phyloP scores from a whole-genome alignment of 306 rosid genomes.

The Citrullus mucosospermus region DNA sequence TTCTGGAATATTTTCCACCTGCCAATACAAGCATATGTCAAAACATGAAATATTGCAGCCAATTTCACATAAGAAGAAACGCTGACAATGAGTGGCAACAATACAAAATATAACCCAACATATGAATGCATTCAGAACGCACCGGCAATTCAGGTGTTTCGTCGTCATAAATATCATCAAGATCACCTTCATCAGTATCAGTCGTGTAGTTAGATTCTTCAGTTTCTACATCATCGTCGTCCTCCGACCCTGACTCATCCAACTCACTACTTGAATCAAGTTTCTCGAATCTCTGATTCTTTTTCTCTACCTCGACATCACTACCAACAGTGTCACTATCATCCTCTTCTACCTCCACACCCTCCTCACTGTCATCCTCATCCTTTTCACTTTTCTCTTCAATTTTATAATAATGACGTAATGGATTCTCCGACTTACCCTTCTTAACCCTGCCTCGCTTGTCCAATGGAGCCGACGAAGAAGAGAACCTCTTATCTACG shows the following conservation, averaged over 20 bases:
- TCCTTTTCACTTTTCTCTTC: slow-evolving; percentile 22
- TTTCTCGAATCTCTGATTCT: slow-evolving; percentile 16
- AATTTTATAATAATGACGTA: slow-evolving; percentile 43
- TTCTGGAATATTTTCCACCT: slow-evolving; percentile 43
- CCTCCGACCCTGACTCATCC: slow-evolving; percentile 18
- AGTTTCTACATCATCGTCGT: slow-evolving; percentile 10
- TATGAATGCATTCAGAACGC: not conserved
- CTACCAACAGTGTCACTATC: not conserved
- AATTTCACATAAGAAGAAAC: not conserved
- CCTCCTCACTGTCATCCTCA: slow-evolving; percentile 7
- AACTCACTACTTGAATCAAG: slow-evolving; percentile 13
- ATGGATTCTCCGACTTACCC: slow-evolving; percentile 13
- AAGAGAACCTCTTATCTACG: slow-evolving; percentile 34
- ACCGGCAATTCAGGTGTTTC: slow-evolving; percentile 38
- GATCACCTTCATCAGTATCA: slow-evolving; percentile 30
- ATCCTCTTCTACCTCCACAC: slow-evolving; percentile 16
- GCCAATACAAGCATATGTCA: not conserved
- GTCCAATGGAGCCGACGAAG: slow-evolving; percentile 62
- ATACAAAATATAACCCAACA: not conserved
- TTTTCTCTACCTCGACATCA: not conserved
- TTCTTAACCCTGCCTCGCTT: slow-evolving; percentile 59
- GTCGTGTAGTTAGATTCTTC: slow-evolving; percentile 18
- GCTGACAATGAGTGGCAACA: not conserved
- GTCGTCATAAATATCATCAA: slow-evolving; percentile 17
- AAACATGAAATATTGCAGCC: not conserved